Evolutionary conservation across 768 basidiomycete species (phyloP), one percentile per base, ranked within the genome.

Genomic region (Boletus barrowsii): DNA sequence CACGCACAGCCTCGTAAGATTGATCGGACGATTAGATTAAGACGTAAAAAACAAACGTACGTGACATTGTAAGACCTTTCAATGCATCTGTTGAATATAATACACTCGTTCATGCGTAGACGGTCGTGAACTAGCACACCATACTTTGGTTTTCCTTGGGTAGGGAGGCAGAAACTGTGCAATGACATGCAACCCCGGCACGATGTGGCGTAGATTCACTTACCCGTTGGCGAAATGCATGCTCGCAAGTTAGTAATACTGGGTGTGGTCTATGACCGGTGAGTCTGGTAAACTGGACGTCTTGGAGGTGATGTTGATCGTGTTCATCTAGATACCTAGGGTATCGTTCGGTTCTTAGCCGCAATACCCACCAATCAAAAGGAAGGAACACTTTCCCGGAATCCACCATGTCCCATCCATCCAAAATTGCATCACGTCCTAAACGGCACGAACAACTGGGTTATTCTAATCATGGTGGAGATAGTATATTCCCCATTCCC

Each of bases 401-500:
- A 91, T 2, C 88, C 89, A 56, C 89, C 87, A 56, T 84, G 83
- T 1, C 89, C 33, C 33, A 87, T 47, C 83, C 73, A 49, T 83
- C 70, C 33, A 35, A 13, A 35, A 35, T 35, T 14, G 33, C 68
- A 90, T 86, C 43, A 84, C 63, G 35, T 84, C 81, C 70, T 76
- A 84, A 1, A 87, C 76, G 9, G 83, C 80, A 8, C 83, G 74
- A 2, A 86, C 80, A 5, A 77, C 76, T 0, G 79, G 76, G 58
- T 88, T 86, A 45, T 88, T 85, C 87, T 86, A 90, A 64, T 91
- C 15, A 90, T 67, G 63, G 68, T 89, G 87, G 50, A 89, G 79
- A 65, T 88, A 88, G 58, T 86, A 90, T 68, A 90, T 68, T 90
- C 85, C 18, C n/a, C n/a, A 87, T 20, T 84, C 79, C 89, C 89